Conservation (phyloP, 768 basidiomycete species). For the Amanita rimosa region DNA sequence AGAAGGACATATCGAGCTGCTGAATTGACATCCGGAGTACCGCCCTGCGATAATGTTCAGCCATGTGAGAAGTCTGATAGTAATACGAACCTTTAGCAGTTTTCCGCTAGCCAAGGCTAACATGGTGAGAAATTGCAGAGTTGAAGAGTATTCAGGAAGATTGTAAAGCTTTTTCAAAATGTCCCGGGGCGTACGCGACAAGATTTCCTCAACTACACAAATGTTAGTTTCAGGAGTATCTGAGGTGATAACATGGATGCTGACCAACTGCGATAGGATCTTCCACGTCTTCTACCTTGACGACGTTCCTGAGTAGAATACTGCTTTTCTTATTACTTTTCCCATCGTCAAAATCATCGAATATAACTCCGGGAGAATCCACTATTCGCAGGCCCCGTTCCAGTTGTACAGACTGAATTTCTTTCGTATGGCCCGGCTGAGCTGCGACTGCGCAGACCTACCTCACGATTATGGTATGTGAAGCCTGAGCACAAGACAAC, state of each 20-base stretch:
- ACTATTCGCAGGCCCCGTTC: slow-evolving; percentile 89
- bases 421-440: slow-evolving; percentile 90
- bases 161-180: slow-evolving; percentile 82
- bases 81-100: slow-evolving; percentile 55
- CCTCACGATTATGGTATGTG: background rate
- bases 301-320: slow-evolving; percentile 75
- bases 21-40: slow-evolving; percentile 78
- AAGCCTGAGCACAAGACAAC: slow-evolving; percentile 10
- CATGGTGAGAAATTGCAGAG: slow-evolving; percentile 85
- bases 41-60: slow-evolving; percentile 42
- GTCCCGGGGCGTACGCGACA: slow-evolving; percentile 54
- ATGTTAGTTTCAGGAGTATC: background rate
- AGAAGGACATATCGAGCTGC: slow-evolving; percentile 73
- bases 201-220: slow-evolving; percentile 73
- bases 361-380: slow-evolving; percentile 97
- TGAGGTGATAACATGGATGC: background rate
- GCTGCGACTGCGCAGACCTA: slow-evolving; percentile 91
- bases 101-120: slow-evolving; percentile 73
- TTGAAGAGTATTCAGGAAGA: slow-evolving; percentile 61
- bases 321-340: slow-evolving; percentile 43
- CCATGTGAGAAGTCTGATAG: background rate
- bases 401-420: slow-evolving; percentile 82
- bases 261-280: slow-evolving; percentile 85
- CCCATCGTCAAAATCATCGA: slow-evolving; percentile 45
- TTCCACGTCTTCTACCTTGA: slow-evolving; percentile 82